Conservation (phyloP, 345 rosid species). For the Eucalyptus viminalis region DNA sequence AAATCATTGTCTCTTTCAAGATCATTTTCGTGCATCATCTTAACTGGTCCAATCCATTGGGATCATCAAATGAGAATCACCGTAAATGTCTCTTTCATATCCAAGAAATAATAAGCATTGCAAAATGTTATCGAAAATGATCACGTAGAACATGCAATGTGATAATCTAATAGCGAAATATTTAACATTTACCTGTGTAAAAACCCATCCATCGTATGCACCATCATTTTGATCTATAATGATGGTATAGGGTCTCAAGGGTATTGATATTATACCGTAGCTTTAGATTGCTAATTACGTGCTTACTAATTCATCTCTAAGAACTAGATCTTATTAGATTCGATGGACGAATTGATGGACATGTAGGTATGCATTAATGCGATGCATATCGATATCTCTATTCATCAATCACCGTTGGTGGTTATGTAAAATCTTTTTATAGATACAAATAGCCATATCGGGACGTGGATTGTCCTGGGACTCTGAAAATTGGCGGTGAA, state of each 20-base stretch:
- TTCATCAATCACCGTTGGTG: not conserved
- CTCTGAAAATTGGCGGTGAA: not conserved
- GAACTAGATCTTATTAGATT: not conserved
- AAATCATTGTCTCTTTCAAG: not conserved
- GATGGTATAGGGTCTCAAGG: not conserved
- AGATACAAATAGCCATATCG: not conserved
- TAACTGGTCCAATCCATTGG: not conserved
- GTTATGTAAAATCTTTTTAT: not conserved
- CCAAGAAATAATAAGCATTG: not conserved
- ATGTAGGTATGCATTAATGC: not conserved
- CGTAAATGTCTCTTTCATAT: accelerated
- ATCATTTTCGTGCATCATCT: not conserved
- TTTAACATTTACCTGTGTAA: not conserved
- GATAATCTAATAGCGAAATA: not conserved
- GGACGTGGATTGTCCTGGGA: not conserved
- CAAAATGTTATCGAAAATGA: not conserved
- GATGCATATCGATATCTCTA: not conserved
- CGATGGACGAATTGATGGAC: not conserved
- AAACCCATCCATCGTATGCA: not conserved
- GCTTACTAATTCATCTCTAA: not conserved
- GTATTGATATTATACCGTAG: not conserved
- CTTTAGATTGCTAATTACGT: not conserved
- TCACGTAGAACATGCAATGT: accelerated
- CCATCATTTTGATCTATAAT: accelerated
- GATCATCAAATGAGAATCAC: not conserved